Conservation (phyloP, 768 basidiomycete genomes). For the Rhizopogon rudus region DNA sequence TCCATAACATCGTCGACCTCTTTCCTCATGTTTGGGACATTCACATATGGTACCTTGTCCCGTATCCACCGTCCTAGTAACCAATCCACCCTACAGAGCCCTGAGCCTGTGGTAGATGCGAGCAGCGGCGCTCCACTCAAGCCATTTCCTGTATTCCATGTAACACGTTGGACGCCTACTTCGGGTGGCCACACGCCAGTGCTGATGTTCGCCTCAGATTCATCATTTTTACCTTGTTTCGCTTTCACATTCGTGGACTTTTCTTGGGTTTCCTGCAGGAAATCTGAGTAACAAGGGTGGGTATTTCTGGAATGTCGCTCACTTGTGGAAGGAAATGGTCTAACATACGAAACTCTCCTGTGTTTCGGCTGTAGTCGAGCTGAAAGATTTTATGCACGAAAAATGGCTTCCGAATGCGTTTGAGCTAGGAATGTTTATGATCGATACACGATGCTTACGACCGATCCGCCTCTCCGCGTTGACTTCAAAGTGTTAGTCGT, state of each 20-base stretch:
- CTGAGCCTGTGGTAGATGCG: constrained; percentile 79
- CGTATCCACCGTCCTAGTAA: constrained; percentile 71
- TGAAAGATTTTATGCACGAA: constrained; percentile 79
- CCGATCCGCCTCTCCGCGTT: constrained; percentile 64
- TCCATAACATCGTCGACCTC: constrained; percentile 44
- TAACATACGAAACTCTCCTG: constrained; percentile 79
- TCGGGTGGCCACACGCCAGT: constrained; percentile 78
- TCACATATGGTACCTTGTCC: constrained; percentile 61
- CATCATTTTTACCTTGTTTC: constrained; percentile 26
- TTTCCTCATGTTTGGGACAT: constrained; percentile 55
- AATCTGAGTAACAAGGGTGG: neutral
- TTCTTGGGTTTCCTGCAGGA: constrained; percentile 42
- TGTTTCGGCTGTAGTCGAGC: constrained; percentile 79
- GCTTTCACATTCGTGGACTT: constrained; percentile 27
- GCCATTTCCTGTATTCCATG: constrained; percentile 80
- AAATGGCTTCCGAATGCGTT: constrained; percentile 49
- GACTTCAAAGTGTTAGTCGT: constrained; percentile 70
- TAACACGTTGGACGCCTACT: constrained; percentile 70
- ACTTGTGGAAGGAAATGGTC: constrained; percentile 81
- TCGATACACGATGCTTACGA: constrained; percentile 41
- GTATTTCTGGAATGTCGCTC: neutral
- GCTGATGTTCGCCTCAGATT: constrained; percentile 23
- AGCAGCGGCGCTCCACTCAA: constrained; percentile 53
- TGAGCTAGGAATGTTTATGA: neutral
- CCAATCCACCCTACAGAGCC: constrained; percentile 82